Conservation (phyloP, 306 rosid species). For the Sechiopsis laciniata region DNA sequence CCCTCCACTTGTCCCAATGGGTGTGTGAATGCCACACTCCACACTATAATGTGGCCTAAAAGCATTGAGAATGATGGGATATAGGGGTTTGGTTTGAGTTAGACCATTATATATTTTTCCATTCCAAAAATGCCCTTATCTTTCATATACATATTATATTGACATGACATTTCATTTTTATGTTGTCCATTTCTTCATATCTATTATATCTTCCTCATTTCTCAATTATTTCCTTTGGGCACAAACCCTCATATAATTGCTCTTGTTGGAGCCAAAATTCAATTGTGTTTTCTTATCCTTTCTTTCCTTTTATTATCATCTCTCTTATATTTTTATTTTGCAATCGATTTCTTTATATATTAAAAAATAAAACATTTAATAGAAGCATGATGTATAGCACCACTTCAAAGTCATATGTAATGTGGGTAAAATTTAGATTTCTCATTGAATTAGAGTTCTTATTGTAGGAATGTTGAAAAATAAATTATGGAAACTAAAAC, state of each 20-base stretch:
- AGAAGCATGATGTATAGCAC: neutral
- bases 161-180: neutral
- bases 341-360: no score
- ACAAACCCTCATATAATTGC: neutral
- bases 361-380: no score
- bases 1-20: conserved; percentile 9
- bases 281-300: neutral
- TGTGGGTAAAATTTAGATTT: neutral
- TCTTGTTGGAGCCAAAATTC: neutral
- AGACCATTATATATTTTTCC: neutral
- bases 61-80: conserved; percentile 11
- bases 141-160: conserved; percentile 3
- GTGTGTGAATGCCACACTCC: conserved; percentile 23
- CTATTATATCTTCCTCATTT: conserved; percentile 3
- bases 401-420: no score
- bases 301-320: neutral
- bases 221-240: conserved; percentile 5
- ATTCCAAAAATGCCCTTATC: neutral
- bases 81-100: conserved; percentile 7
- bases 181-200: conserved; percentile 6
- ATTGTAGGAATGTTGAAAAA: neutral
- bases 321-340: neutral
- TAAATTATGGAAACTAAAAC: neutral
- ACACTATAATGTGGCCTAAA: conserved; percentile 14
- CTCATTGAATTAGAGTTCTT: neutral